Conservation (phyloP, 1,284 basidiomycete genomes). For the Volvariella volvacea region DNA sequence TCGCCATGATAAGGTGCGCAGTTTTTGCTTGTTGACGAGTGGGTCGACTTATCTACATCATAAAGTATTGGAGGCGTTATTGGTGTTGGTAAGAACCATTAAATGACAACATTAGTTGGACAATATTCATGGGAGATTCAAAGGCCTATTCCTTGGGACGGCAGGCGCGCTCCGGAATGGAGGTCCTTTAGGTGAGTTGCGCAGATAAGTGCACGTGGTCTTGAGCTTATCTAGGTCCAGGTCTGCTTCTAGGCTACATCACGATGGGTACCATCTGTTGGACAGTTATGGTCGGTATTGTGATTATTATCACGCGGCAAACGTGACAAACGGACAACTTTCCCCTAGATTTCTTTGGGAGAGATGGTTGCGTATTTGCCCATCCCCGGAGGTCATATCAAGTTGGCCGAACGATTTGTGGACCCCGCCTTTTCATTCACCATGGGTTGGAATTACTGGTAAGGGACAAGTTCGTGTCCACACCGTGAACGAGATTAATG, state of each 20-base stretch:
- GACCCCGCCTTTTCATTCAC: constrained; percentile 77
- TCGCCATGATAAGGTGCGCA: constrained; percentile 62
- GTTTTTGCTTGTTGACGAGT: too few species aligned
- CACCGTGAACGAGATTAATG: constrained; percentile 2
- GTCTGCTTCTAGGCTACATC: constrained; percentile 59
- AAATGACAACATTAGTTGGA: not conserved
- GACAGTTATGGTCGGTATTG: constrained; percentile 40
- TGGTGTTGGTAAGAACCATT: constrained; percentile 49
- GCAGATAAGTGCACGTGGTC: not conserved
- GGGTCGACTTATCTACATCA: too few species aligned
- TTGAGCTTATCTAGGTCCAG: constrained; percentile 17
- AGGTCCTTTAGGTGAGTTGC: constrained; percentile 41
- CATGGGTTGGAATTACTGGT: constrained; percentile 83
- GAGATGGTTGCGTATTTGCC: constrained; percentile 66
- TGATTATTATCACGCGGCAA: not conserved
- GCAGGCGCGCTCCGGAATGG: constrained; percentile 46
- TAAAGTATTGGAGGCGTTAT: constrained; percentile 67
- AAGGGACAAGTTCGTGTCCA: constrained; percentile 2
- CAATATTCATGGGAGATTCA: too few species aligned
- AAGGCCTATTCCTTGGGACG: constrained; percentile 60
- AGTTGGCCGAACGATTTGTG: constrained; percentile 73
- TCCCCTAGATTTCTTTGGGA: constrained; percentile 22
- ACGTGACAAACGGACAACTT: not conserved
- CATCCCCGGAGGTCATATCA: constrained; percentile 73
- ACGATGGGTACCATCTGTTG: constrained; percentile 61